Conservation (phyloP, 345 rosid species). For the Alliaria petiolata region DNA sequence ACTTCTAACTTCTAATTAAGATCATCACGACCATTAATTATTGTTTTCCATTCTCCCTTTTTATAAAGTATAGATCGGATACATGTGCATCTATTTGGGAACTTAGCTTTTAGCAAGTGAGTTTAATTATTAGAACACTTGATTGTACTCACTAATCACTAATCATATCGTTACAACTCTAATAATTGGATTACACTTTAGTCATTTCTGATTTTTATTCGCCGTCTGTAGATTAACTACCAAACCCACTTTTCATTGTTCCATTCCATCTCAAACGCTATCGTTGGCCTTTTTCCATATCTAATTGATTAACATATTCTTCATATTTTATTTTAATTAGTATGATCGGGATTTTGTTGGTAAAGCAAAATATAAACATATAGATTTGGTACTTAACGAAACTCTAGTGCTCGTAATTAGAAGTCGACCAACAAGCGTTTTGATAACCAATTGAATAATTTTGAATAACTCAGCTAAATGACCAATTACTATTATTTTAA, state of each 20-base stretch:
- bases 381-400: slow-evolving; percentile 2
- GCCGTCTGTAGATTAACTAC: slow-evolving; percentile 24
- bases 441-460: background rate
- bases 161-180: slow-evolving; percentile 19
- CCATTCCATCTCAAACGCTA: slow-evolving; percentile 16
- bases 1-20: no score
- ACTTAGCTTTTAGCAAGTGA: slow-evolving; percentile 27
- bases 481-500: no score
- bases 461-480: no score
- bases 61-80: background rate
- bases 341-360: background rate
- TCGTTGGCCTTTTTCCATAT: background rate
- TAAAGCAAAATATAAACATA: background rate
- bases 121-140: slow-evolving; percentile 30
- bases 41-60: background rate
- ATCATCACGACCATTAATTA: slow-evolving; percentile 8
- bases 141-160: slow-evolving; percentile 29
- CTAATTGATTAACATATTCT: background rate
- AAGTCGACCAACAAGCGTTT: background rate
- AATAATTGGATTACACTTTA: slow-evolving; percentile 22
- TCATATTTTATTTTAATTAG: background rate
- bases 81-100: slow-evolving; percentile 32
- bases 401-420: background rate
- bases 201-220: slow-evolving; percentile 27
- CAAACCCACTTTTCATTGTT: slow-evolving; percentile 25